Base-by-base conservation (phyloP, 495 filamentous ascomycete genomes). In the Talaromyces stipitatus region DNA sequence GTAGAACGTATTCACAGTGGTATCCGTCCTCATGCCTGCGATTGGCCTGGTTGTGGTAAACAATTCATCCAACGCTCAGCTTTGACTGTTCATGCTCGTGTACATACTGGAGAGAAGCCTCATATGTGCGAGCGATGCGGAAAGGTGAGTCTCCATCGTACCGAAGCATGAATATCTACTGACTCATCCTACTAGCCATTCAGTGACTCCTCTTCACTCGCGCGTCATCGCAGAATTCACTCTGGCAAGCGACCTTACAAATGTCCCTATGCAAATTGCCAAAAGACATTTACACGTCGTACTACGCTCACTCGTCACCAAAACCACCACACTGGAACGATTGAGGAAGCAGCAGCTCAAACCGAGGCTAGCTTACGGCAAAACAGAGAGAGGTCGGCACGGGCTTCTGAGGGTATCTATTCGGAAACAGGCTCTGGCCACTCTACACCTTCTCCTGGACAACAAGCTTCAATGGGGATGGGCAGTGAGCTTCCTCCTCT, bases 51-150 rank as follows among this genome's bases (percentile, higher is more conserved):
- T 16, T 98, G 94, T 70, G 85, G 85, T 28, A 98, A 97, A 68
- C 91, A 92, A 64, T 98, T 98, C 68, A 98, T 98, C 61, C 94
- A 98, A 65, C 84, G 94, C 30, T 97, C 94, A n/a, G 94, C 94
- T 8, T 77, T 98, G 69, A 98, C 94, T 1, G 94, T 98, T 3
- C 94, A 98, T 70, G 83, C 86, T 60, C 86, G 94, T 51, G 94
- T 97, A 29, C 94, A 98, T 64, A 97, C 94, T 2, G 94, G 94
- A 46, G 94, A 98, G 70, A 98, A 98, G 69, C 94, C 94, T 7
- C 94, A 98, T 65, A 91, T 92, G 87, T 98, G 94, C 68, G 95
- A 97, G 72, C 80, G 89, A 60, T 98, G 94, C 70, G 88, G 91
- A 66, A 97, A 98, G 85, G 92, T 96, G 81, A 59, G 64, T 57